A percentile compares a stretch with the other conserved stretches of the same genome.
Evolutionary conservation across 1,284 basidiomycete genomes (phyloP).

Genomic region (Volvariella surrecta): DNA sequence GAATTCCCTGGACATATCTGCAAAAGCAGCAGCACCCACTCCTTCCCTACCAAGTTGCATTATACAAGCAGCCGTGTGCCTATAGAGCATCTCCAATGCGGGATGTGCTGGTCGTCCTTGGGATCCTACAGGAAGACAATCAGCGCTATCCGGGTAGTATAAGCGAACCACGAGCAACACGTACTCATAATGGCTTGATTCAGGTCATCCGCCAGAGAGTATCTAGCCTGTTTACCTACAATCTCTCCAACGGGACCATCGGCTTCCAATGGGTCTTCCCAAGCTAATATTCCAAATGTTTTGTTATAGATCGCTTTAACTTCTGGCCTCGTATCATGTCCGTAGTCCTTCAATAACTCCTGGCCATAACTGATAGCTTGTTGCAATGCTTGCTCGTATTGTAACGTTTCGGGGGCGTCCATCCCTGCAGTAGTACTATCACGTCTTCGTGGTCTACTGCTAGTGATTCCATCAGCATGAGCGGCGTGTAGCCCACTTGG

Average conservation of each 20-base stretch:
- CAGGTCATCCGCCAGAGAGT: constrained; percentile 62
- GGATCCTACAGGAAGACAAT: constrained; percentile 43
- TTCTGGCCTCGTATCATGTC: constrained; percentile 46
- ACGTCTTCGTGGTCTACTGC: constrained; percentile 2
- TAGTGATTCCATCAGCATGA: constrained; percentile 2
- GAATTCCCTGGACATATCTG: constrained; percentile 68
- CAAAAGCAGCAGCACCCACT: constrained; percentile 69
- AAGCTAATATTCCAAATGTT: constrained; percentile 73
- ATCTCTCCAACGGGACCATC: constrained; percentile 57
- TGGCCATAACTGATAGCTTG: constrained; percentile 66
- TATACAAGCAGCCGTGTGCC: constrained; percentile 60
- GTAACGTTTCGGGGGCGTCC: not conserved
- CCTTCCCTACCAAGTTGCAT: constrained; percentile 61
- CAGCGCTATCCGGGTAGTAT: not conserved
- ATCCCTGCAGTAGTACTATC: not conserved
- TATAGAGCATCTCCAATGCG: constrained; percentile 65
- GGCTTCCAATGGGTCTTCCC: constrained; percentile 59
- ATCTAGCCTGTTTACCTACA: constrained; percentile 56
- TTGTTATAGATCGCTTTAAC: constrained; percentile 58
- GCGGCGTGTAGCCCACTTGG: not conserved
- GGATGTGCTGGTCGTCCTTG: constrained; percentile 66
- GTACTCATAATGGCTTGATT: constrained; percentile 75
- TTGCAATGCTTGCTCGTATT: constrained; percentile 40
- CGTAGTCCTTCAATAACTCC: constrained; percentile 57
- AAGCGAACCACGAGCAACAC: constrained; percentile 25